Conservation (phyloP, 1,139 yeast genomes). For the Saccharomyces hybrid region DNA sequence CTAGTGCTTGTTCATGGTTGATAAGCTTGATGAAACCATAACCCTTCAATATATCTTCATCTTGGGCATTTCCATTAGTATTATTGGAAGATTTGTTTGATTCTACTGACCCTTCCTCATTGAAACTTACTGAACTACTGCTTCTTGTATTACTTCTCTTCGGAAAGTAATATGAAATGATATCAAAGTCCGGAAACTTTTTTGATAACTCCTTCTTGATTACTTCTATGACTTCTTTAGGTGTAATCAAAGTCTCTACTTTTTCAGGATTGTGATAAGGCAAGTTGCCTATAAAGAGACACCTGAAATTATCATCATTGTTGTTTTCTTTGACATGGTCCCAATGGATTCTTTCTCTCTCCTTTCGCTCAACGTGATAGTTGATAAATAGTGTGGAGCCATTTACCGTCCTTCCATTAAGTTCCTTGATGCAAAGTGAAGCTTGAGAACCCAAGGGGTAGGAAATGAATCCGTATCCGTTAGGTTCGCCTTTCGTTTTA, state of each 20-base stretch:
- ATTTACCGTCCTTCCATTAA: constrained; percentile 36
- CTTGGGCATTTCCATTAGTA: constrained; percentile 5
- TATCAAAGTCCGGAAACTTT: constrained; percentile 13
- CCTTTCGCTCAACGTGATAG: constrained; percentile 46
- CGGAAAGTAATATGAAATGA: constrained; percentile 27
- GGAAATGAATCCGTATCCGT: constrained; percentile 44
- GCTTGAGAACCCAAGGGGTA: constrained; percentile 38
- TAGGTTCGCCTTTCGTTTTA: constrained; percentile 34
- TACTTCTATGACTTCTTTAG: constrained; percentile 17
- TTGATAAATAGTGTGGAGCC: constrained; percentile 40
- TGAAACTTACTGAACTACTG: not conserved
- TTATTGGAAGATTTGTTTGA: not conserved
- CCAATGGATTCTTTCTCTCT: constrained; percentile 34
- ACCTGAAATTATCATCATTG: constrained; percentile 24
- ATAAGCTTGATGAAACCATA: constrained; percentile 43
- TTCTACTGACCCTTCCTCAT: not conserved
- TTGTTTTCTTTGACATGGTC: constrained; percentile 24
- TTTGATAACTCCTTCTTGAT: constrained; percentile 11
- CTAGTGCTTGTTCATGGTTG: constrained; percentile 35
- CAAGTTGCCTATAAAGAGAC: constrained; percentile 29
- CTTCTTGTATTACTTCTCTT: constrained; percentile 10
- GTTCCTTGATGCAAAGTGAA: constrained; percentile 36
- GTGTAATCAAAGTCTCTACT: constrained; percentile 11
- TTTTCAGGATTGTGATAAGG: constrained; percentile 15
- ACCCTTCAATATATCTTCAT: constrained; percentile 31